Base-by-base conservation (phyloP, 140 eudicot genomes). In the Ambrosia hybrid region DNA sequence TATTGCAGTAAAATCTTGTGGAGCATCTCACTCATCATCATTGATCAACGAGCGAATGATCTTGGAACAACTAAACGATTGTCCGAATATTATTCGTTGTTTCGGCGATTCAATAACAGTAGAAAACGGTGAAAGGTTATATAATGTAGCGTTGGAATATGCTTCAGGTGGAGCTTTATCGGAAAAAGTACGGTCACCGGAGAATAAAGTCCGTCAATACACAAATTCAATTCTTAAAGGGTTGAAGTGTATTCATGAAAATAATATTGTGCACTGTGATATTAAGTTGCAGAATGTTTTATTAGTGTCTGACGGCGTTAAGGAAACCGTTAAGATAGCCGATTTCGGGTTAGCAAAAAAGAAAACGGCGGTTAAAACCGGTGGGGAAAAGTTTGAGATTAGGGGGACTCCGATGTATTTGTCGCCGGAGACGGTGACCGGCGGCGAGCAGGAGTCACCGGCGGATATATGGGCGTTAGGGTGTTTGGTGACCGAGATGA, bases 401-500 rank as follows among this genome's bases (percentile, higher is more conserved):
- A 83, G 97, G 58, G 99, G 99, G 6, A 88, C 97, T 34, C 97
- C 99, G 30, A 34, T 90, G 83, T 94, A 88, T 46, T 81, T 94
- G 99, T 82, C 99, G 73, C 99, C 99, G 84, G 99, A 94, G 78
- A 80, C 86, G 62, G 95, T 88, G 2, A 76, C 74, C 79, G 75
- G 77, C 43, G 95, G 95, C 0, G 92, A 86, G 39, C 88, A 80
- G 56, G 97, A 78, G 11, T 2, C 88, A 3, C 83, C 96, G 53
- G 86, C 99, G 2, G 99, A 94, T 43, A 73, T 94, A 0, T 94
- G 99, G 99, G 97, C 96, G 16, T 71, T 94, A 39, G 99, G 99
- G 73, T 94, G 99, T 58, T 61, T 80, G 65, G 90, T 94, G 21
- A 73, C 83, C 10, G 99, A 94, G 81, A 84, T 94, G 97, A 61